Base-by-base conservation (phyloP, 345 rosid species). In the Eucalyptus polybractea region DNA sequence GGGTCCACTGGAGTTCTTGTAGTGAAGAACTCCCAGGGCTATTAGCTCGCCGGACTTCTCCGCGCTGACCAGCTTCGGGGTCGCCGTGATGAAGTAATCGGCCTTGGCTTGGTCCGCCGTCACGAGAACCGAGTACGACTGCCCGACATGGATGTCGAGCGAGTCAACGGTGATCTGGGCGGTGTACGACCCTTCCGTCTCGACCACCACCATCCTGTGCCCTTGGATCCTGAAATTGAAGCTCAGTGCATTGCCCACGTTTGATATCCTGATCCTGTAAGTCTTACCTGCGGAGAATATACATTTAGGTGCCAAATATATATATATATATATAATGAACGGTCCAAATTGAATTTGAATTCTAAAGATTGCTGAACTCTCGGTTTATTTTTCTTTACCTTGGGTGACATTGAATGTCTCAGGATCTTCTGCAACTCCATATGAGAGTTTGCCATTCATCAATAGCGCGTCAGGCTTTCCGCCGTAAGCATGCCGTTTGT, bases 381-480 rank as follows among this genome's bases (percentile, higher is more conserved):
- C 58, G 58, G 1, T 53, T 53, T 53, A 53, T 7, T 8, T 53
- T 2, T 53, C 22, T 11, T 11, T 86, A 94, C 95, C 96, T 94
- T 92, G 53, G 44, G 91, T 91, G 80, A 94, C 93, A 50, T 51
- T 92, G 87, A 94, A 91, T 88, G 93, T 92, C 92, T 33, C 90
- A 86, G 87, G 90, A n/a, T 80, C 80, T 86, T 50, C 33, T 44
- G 88, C 76, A 47, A 87, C n/a, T 29, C 90, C 92, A 62, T 76
- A 89, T 24, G 93, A 93, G 81, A 89, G 93, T 91, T 94, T 93
- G 3, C 95, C 95, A 81, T 95, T 95, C 91, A 95, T 93, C 76
- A 95, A 62, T 27, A 93, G 87, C 22, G 86, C 58, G 27, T 86
- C 90, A 53, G 95, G 91, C 15, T 76, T 76, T 40, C 85, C 85